A percentile compares a stretch with the other conserved stretches of the same genome.
Evolutionary conservation across 2,329 filamentous ascomycete genomes (phyloP).

Genomic region (Colletotrichum horii): DNA sequence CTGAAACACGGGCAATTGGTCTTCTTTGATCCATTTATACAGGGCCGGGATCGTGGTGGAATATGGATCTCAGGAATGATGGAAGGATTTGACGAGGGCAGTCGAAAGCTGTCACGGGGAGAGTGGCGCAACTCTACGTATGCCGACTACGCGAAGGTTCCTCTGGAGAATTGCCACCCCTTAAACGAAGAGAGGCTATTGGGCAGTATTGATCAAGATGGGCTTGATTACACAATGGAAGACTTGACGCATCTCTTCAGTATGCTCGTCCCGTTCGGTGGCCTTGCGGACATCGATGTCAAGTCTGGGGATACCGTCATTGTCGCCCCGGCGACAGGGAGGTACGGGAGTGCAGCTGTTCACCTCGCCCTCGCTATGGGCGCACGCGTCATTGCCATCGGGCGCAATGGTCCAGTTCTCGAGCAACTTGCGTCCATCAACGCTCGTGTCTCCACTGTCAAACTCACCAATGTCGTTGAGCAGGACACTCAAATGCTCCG

Average conservation of each 20-base stretch:
- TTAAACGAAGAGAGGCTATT: conserved; percentile 33
- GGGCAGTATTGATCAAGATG: neutral
- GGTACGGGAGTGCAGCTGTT: conserved; percentile 53
- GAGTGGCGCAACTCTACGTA: conserved; percentile 36
- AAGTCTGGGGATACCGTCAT: conserved; percentile 53
- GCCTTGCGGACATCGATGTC: conserved; percentile 44
- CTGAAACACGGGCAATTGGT: conserved; percentile 37
- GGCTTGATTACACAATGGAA: conserved; percentile 43
- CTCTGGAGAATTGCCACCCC: conserved; percentile 37
- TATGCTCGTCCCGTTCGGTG: conserved; percentile 49
- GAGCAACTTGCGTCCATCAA: conserved; percentile 30
- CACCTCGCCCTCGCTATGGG: conserved; percentile 55
- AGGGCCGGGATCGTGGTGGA: conserved; percentile 32
- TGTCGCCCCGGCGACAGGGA: conserved; percentile 55
- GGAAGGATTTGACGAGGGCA: conserved; percentile 26
- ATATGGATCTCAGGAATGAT: conserved; percentile 34
- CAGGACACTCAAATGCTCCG: conserved; percentile 34
- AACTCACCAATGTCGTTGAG: conserved; percentile 42
- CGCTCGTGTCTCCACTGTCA: conserved; percentile 38
- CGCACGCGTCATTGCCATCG: conserved; percentile 56
- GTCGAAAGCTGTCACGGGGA: conserved; percentile 27
- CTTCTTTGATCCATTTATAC: conserved; percentile 32
- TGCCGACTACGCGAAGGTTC: conserved; percentile 31
- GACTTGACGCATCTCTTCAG: conserved; percentile 44
- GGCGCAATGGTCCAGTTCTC: conserved; percentile 42